Base-by-base conservation (phyloP, 2,329 filamentous ascomycete species). In the Colletotrichum sp. region DNA sequence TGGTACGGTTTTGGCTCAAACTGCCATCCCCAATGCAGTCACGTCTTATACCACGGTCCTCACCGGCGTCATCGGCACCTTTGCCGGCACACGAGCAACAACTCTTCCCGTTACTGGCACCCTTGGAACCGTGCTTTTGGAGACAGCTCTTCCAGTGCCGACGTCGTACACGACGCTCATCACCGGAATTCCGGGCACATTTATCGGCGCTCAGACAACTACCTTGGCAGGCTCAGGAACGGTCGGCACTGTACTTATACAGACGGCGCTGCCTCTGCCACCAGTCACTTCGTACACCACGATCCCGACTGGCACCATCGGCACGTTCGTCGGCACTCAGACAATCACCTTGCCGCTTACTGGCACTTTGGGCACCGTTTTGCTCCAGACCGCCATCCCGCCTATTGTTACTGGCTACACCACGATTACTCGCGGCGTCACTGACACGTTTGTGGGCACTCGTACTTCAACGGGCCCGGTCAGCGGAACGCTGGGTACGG, bases 221-320 rank as follows among this genome's bases (percentile, higher is more conserved):
- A 71, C 69, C 25, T 5, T 71, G 7, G 30, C 66, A 22, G 69
- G 36, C 36, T 44, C 36, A 12, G 69, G 69, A n/a, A 65, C 59
- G 5, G 29, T 71, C 15, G 69, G 36, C 8, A 71, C 69, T 2
- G 69, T 71, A 16, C 27, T 71, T 1, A 25, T 66, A 5, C 61
- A 71, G 22, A 71, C 69, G 8, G 69, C 69, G 8, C 13, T 71
- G 16, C 69, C 69, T 9, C n/a, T 65, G 4, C 57, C 59, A 0
- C 57, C 57, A n/a, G 57, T 61, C 57, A 75, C 72, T 6, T 61
- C 69, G 6, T 75, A 72, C 8, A n/a, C 36, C 12, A 72, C 72
- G 1, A 71, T 75, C 13, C 34, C 52, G 6, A 67, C 72, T 6
- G 72, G 69, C 13, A 36, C 63, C 3, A 12, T 67, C 9, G 72